Conservation (phyloP, 306 rosid genomes). For the Acacia melanoxylon region DNA sequence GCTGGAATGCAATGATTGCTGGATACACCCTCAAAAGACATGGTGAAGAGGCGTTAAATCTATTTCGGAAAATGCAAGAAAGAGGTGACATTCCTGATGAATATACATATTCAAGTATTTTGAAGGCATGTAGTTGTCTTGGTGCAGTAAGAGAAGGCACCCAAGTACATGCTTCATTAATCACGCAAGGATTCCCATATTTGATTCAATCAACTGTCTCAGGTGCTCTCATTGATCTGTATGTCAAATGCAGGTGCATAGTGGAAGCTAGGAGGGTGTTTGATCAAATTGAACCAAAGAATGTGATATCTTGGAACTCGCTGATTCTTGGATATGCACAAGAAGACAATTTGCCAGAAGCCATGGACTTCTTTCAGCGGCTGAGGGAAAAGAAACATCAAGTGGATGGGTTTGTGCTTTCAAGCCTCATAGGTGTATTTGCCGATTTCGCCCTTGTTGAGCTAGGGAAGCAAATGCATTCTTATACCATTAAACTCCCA, state of each 20-base stretch:
- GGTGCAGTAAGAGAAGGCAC: constrained; percentile 53
- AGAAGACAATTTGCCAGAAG: constrained; percentile 50
- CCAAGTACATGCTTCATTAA: constrained; percentile 55
- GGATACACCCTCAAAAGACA: constrained; percentile 41
- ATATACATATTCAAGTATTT: constrained; percentile 46
- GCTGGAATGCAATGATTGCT: constrained; percentile 71
- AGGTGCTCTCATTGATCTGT: constrained; percentile 63
- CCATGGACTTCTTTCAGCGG: constrained; percentile 58
- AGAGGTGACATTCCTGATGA: constrained; percentile 55
- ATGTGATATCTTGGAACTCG: constrained; percentile 56
- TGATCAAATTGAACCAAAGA: constrained; percentile 45
- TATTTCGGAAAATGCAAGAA: constrained; percentile 52
- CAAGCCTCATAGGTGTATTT: constrained; percentile 55
- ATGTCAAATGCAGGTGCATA: constrained; percentile 49
- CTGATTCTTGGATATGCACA: constrained; percentile 66
- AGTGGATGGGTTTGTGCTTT: constrained; percentile 60
- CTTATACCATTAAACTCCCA: constrained; percentile 51
- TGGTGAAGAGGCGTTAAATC: constrained; percentile 49
- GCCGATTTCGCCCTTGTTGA: constrained; percentile 61
- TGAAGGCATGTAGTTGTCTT: constrained; percentile 59
- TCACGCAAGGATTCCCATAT: constrained; percentile 49
- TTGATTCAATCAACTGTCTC: constrained; percentile 41
- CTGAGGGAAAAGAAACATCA: constrained; percentile 46
- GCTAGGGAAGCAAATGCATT: constrained; percentile 64
- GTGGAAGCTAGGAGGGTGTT: constrained; percentile 58